These are phyloP conservation scores for Canna indica DNA, from an alignment of 176 grass and related monocot genomes.

Conservation along the genomic window DNA sequence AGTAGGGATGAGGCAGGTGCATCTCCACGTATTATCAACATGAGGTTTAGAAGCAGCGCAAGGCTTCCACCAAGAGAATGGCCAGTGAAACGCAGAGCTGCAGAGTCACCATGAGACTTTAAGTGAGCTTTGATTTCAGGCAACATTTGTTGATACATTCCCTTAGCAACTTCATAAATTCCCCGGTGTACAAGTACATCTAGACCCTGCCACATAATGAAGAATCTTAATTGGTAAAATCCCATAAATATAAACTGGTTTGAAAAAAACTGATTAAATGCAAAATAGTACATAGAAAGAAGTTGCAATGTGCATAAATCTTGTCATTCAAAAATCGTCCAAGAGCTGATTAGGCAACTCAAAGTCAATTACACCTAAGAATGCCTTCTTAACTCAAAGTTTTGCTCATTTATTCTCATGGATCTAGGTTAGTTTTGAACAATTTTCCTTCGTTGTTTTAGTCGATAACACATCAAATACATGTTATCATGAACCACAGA, in stretches of 20 bases:
- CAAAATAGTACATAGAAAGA: background rate
- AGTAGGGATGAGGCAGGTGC: constrained; percentile 40
- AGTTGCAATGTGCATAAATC: too few species aligned
- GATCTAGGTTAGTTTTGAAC: too few species aligned
- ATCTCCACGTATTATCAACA: constrained; percentile 58
- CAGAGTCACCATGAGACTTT: constrained; percentile 28
- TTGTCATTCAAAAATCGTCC: too few species aligned
- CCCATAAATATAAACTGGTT: background rate
- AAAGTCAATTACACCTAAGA: too few species aligned
- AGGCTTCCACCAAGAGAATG: constrained; percentile 92
- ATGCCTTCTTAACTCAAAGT: too few species aligned
- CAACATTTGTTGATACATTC: constrained; percentile 81
- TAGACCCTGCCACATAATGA: constrained; percentile 32
- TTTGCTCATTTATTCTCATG: too few species aligned
- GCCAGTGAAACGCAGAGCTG: constrained; percentile 55
- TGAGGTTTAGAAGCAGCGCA: constrained; percentile 74
- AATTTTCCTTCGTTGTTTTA: too few species aligned
- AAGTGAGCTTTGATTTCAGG: constrained; percentile 64
- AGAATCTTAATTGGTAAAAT: background rate
- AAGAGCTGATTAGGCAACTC: too few species aligned
- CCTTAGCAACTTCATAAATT: constrained; percentile 92
- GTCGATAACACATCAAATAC: too few species aligned
- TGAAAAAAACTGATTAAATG: background rate
- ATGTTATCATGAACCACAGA: too few species aligned
- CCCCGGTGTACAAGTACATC: constrained; percentile 81